These are phyloP conservation scores for Capsicum chinense DNA, from an alignment of 257 asterid genomes.

Conservation along the genomic window DNA sequence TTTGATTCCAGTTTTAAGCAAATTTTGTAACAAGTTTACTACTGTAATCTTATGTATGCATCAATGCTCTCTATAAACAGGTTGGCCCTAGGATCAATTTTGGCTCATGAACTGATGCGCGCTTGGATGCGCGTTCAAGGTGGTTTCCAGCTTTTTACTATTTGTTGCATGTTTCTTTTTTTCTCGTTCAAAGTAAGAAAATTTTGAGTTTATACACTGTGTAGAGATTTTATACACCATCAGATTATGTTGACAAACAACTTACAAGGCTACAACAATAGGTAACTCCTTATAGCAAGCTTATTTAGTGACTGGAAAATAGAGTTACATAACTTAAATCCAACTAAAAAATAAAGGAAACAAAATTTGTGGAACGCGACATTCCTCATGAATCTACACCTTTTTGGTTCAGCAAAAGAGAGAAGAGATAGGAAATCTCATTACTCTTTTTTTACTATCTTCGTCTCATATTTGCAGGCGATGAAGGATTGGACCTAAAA, in stretches of 20 bases:
- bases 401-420: too few species aligned
- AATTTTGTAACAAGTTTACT: background rate
- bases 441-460: background rate
- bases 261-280: background rate
- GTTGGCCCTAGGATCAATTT: constrained; percentile 1
- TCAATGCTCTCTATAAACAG: constrained; percentile 12
- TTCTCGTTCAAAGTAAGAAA: background rate
- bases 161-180: background rate
- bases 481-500: background rate
- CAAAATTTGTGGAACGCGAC: background rate
- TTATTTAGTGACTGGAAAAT: background rate
- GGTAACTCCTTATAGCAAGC: background rate
- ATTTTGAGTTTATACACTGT: background rate
- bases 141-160: background rate
- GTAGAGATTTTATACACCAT: background rate
- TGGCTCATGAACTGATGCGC: constrained; percentile 31
- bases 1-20: background rate
- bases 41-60: background rate
- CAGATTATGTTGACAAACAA: background rate
- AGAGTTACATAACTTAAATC: background rate
- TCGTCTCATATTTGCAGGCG: background rate
- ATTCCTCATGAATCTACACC: background rate
- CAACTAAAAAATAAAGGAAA: background rate
- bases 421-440: background rate
- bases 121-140: constrained; percentile 29